These are phyloP conservation scores for Omphalea diandra DNA, from an alignment of 441 rosid genomes.

Conservation along the genomic window DNA sequence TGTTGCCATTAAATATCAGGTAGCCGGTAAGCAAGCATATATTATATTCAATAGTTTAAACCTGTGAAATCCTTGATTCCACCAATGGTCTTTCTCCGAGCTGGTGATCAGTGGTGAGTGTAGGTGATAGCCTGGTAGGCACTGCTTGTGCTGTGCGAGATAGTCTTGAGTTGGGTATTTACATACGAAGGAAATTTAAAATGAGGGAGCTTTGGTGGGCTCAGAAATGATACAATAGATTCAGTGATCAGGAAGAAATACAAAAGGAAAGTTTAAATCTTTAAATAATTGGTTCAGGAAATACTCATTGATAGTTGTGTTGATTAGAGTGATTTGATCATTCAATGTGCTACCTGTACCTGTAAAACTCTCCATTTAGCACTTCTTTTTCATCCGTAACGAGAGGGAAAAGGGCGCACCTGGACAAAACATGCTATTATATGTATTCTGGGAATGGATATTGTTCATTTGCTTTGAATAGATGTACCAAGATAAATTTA, in stretches of 20 bases:
- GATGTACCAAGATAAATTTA: not conserved
- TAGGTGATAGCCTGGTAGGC: not conserved
- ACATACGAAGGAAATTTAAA: not conserved
- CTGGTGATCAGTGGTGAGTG: not conserved
- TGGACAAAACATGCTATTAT: not conserved
- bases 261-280: slow-evolving; percentile 3
- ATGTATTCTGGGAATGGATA: not conserved
- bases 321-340: slow-evolving; percentile 32
- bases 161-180: not conserved
- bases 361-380: not conserved
- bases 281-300: slow-evolving; percentile 7
- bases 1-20: too few species aligned
- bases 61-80: too few species aligned
- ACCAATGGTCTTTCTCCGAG: not conserved
- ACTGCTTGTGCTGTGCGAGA: not conserved
- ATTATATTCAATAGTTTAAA: too few species aligned
- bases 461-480: not conserved
- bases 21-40: too few species aligned
- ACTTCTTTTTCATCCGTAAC: not conserved
- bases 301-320: slow-evolving; percentile 21
- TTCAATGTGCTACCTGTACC: slow-evolving; percentile 22
- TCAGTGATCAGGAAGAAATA: not conserved
- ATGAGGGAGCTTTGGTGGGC: not conserved
- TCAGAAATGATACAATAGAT: not conserved
- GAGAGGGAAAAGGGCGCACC: too few species aligned